A percentile compares a stretch with the other conserved stretches of the same genome.
These are phyloP conservation scores for Ammopiptanthus mongolicus DNA, from an alignment of 306 rosid species.

Conservation along the genomic window DNA sequence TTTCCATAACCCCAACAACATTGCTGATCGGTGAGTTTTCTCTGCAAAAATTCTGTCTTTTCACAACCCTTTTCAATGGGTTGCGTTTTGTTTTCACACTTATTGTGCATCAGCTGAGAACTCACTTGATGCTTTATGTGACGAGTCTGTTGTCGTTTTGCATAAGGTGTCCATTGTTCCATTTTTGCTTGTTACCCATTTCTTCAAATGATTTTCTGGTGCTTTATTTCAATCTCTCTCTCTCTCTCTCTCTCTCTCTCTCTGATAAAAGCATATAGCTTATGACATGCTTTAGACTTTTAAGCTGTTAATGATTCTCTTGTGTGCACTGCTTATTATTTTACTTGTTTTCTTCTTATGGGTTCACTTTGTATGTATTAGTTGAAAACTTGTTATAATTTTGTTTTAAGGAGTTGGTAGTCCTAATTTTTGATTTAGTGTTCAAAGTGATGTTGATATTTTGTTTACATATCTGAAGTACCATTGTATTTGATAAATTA, in stretches of 20 bases:
- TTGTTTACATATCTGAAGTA: not conserved
- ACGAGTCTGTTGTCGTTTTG: constrained; percentile 17
- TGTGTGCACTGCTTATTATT: constrained; percentile 5
- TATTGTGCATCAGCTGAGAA: constrained; percentile 1
- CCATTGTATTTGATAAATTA: constrained; percentile 5
- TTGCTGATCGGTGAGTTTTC: constrained; percentile 62
- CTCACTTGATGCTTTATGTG: not conserved
- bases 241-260: too few relatives aligned
- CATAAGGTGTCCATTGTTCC: constrained; percentile 21
- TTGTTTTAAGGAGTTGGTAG: not conserved
- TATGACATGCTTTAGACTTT: constrained; percentile 8
- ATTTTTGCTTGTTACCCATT: constrained; percentile 6
- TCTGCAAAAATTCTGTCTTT: constrained; percentile 8
- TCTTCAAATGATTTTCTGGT: constrained; percentile 21
- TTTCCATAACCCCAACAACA: constrained; percentile 60
- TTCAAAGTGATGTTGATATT: constrained; percentile 14
- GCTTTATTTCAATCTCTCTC: constrained; percentile 5
- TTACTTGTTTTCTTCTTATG: not conserved
- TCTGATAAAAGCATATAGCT: constrained; percentile 9
- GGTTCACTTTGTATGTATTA: not conserved
- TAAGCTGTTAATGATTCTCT: constrained; percentile 4
- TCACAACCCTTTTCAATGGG: constrained; percentile 17
- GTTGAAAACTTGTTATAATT: not conserved
- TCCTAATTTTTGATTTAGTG: constrained; percentile 12
- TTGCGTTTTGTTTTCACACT: constrained; percentile 16